Percentiles rank a stretch among this genome's conserved stretches.
phyloP scores from a whole-genome alignment of 768 basidiomycete species.

The Astraeus odoratus region DNA sequence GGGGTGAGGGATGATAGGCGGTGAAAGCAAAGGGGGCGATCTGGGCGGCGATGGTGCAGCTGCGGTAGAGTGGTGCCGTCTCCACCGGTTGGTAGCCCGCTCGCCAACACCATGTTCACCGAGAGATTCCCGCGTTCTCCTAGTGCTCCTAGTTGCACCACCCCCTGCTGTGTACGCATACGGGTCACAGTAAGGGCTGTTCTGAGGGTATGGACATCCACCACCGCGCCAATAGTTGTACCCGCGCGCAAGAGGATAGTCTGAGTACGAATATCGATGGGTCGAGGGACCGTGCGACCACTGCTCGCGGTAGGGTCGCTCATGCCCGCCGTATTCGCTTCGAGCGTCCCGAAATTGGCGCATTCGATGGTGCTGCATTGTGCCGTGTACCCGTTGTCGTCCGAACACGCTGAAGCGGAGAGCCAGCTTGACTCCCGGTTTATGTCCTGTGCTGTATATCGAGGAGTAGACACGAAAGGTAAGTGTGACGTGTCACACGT shows the following conservation, averaged over 20 bases:
- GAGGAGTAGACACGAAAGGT: not conserved
- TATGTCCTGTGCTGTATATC: not conserved
- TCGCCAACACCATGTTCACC: too few relatives aligned
- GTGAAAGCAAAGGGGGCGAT: too few relatives aligned
- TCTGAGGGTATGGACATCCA: too few relatives aligned
- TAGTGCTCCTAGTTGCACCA: too few relatives aligned
- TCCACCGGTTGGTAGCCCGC: not conserved
- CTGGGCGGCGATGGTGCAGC: constrained; percentile 1
- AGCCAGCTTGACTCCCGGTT: not conserved
- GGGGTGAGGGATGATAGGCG: constrained; percentile 1
- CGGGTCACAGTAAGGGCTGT: too few relatives aligned
- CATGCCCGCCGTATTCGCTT: not conserved
- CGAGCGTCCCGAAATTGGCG: not conserved
- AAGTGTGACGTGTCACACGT: not conserved
- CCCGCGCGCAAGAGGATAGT: too few relatives aligned
- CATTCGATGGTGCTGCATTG: not conserved
- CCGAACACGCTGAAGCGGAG: not conserved
- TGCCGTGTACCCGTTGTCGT: not conserved
- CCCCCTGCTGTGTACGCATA: not conserved
- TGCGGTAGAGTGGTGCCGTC: constrained; percentile 6
- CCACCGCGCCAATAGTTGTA: constrained; percentile 19
- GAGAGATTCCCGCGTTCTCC: too few relatives aligned
- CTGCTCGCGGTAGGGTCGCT: not conserved
- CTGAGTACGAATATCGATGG: too few relatives aligned
- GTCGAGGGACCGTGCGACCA: too few relatives aligned